Base-by-base conservation (phyloP, 257 asterid genomes). In the Gentiana dahurica region DNA sequence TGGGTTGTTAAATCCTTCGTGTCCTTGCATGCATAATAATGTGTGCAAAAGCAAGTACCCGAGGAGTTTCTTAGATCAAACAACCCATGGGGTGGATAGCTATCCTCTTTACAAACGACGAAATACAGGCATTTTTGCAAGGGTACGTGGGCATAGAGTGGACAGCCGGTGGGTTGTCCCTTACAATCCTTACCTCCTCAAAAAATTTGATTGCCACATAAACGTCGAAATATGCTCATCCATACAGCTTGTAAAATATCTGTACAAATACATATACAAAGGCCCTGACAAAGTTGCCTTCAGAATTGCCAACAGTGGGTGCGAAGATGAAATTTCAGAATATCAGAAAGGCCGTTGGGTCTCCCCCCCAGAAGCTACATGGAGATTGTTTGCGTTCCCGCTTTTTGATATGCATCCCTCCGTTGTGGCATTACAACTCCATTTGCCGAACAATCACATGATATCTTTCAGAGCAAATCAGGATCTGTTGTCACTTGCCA, bases 301-400 rank as follows among this genome's bases (percentile, higher is more conserved):
- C 12, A 3, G 15, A 3, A 10, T 48, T 6, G 12, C 24, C 4
- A 9, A 4, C 7, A 48, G 24, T 9, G 0, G 3, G 51, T 48
- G 5, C 4, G 24, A 9, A 6, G 3, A 71, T 53, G 57, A 60
- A 53, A 62, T 62, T 0, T 2, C 38, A 8, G 10, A 61, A 2
- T 61, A 56, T 12, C 58, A 35, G 10, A 11, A 24, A 8, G 45
- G 35, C 4, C 6, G 58, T 0, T 65, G 59, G 64, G 11, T 64
- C 0, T 56, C 63, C 2, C 46, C 43, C 5, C 46, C 38, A 1
- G 54, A 65, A 7, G 63, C 46, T 4, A 33, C 12, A 0, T 65
- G 54, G 53, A 32, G 54, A 4, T 49, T 57, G 0, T 57, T 3
- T 15, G 4, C 24, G 1, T 65, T 57, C 10, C 6, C 55, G 4